Base-by-base conservation (phyloP, 176 grass and related monocot species). In the Chrysopogon serrulatus region DNA sequence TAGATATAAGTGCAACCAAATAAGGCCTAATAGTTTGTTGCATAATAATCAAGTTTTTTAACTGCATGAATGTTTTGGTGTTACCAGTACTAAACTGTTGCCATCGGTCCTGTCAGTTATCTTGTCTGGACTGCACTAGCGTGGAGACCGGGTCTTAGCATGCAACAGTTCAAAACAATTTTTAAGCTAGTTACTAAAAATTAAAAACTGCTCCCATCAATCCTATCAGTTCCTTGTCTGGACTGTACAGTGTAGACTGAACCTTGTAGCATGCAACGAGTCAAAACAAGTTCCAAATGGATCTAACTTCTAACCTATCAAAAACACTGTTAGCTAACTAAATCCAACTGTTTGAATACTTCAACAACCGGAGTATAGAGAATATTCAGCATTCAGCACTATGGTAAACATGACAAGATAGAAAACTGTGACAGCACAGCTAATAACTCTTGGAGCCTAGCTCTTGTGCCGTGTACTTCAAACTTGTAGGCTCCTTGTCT, bases 261-360 rank as follows among this genome's bases (percentile, higher is more conserved):
- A 85, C 4, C 30, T 6, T 49, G n/a, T 40, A 57, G 7, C 24
- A 42, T 31, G 32, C 40, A 63, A 53, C 8, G 59, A 45, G 35
- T 65, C 65, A 54, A 9, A 62, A 37, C 8, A 47, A 28, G 21
- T 26, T 51, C 17, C 64, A 26, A 0, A 62, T 54, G 51, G 51
- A 23, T 23, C 6, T 9, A 53, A 51, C 18, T 23, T 14, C 13
- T 33, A 47, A 21, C 40, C 33, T 43, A 86, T 31, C 23, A 0
- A 27, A 76, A 48, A 62, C 26, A 62, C 26, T 21, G 63, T 71
- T 43, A 67, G 59, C 15, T 41, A 42, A 26, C 71, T 34, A 30
- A 32, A 83, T 69, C 42, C 54, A 73, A 78, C 42, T 14, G 54
- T 88, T 41, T 65, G 80, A 83, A 65, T 60, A 88, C 32, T 77